Conservation (phyloP, 2,329 filamentous ascomycete species). For the Apiospora hydei region DNA sequence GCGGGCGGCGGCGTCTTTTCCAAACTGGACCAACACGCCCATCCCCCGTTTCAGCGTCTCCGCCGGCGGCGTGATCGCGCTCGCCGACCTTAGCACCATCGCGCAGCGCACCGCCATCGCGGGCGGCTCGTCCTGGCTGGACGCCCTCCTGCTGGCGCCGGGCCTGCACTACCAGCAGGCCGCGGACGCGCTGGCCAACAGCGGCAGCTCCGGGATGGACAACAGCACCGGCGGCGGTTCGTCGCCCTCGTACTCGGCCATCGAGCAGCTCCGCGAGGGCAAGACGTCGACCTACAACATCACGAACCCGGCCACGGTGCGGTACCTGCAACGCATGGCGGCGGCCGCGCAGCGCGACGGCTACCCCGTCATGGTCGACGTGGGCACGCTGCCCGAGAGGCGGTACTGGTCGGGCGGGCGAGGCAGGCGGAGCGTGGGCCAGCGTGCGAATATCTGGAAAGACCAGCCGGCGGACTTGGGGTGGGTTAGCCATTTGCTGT, state of each 20-base stretch:
- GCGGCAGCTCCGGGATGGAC: slow-evolving; percentile 28
- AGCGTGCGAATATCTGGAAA: slow-evolving; percentile 40
- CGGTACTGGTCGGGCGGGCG: slow-evolving; percentile 36
- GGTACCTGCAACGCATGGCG: slow-evolving; percentile 62
- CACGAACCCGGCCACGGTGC: slow-evolving; percentile 60
- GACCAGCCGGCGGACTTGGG: slow-evolving; percentile 48
- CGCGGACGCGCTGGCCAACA: slow-evolving; percentile 56
- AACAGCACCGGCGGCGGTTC: neutral
- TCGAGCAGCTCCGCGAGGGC: slow-evolving; percentile 42
- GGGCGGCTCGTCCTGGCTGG: slow-evolving; percentile 63
- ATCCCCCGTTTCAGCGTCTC: slow-evolving; percentile 55
- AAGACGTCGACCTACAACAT: slow-evolving; percentile 45
- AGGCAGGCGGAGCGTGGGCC: slow-evolving; percentile 35
- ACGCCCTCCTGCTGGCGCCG: slow-evolving; percentile 64
- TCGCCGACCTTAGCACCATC: slow-evolving; percentile 65
- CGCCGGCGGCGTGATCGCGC: slow-evolving; percentile 62
- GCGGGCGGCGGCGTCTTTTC: slow-evolving; percentile 40
- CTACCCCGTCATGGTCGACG: slow-evolving; percentile 58
- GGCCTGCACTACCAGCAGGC: slow-evolving; percentile 68
- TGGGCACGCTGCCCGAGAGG: slow-evolving; percentile 60
- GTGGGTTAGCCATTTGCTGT: slow-evolving; percentile 57
- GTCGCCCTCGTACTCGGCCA: slow-evolving; percentile 49
- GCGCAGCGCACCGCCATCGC: slow-evolving; percentile 62
- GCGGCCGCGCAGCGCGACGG: slow-evolving; percentile 54
- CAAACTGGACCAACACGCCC: slow-evolving; percentile 53